A percentile compares a stretch with the other conserved stretches of the same genome.
These are phyloP conservation scores for Hirschioporus abietinus DNA, from an alignment of 768 basidiomycete species.

Conservation along the genomic window DNA sequence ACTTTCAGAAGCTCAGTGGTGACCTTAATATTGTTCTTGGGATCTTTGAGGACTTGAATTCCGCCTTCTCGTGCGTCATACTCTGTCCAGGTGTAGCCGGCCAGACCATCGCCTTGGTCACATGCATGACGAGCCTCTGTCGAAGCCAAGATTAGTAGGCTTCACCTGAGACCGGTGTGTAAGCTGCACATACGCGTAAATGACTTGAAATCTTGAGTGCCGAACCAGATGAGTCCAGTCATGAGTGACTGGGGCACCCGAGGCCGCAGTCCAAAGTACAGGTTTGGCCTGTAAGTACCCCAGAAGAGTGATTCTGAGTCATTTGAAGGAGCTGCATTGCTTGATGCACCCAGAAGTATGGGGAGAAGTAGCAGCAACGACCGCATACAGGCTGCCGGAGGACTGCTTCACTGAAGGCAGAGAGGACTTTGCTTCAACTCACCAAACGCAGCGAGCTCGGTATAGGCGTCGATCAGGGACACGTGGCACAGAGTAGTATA, in stretches of 20 bases:
- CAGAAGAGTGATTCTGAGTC: conserved; percentile 56
- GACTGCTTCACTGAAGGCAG: not conserved
- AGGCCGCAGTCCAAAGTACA: conserved; percentile 93
- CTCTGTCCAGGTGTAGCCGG: conserved; percentile 80
- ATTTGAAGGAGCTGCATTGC: conserved; percentile 29
- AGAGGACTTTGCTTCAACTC: not conserved
- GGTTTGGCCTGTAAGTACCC: conserved; percentile 85
- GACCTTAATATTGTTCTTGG: conserved; percentile 76
- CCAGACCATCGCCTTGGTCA: conserved; percentile 79
- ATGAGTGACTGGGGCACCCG: conserved; percentile 83
- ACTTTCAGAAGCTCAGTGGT: conserved; percentile 84
- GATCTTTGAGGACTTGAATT: conserved; percentile 78
- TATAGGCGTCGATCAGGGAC: not conserved
- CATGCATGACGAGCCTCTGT: conserved; percentile 80
- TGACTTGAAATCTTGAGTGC: conserved; percentile 78
- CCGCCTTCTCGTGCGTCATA: conserved; percentile 86
- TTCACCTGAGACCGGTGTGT: conserved; percentile 5
- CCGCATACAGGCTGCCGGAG: conserved; percentile 3
- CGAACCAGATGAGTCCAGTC: conserved; percentile 94
- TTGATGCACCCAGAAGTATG: conserved; percentile 14
- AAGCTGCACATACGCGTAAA: conserved; percentile 19
- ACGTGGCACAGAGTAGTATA: not conserved
- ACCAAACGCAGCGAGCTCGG: conserved; percentile 1
- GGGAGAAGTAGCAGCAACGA: conserved; percentile 23
- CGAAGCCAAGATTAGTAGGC: conserved; percentile 9